Conservation (phyloP, 306 rosid species). For the Citrullus amarus region DNA sequence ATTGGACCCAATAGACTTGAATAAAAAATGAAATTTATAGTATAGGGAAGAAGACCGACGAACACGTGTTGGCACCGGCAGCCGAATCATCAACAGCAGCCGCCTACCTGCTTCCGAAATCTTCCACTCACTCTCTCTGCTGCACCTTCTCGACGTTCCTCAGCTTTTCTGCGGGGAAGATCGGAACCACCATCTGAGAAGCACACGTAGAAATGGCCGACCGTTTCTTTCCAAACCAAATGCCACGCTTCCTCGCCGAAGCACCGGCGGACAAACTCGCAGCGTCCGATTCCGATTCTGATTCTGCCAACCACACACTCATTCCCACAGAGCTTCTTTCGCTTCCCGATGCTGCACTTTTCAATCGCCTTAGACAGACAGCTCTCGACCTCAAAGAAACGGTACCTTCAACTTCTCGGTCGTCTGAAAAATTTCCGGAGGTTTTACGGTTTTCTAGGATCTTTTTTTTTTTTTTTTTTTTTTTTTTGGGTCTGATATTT, state of each 20-base stretch:
- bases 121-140: neutral
- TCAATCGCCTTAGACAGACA: conserved; percentile 19
- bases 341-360: conserved; percentile 36
- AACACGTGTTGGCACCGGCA: neutral
- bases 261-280: conserved; percentile 15
- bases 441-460: neutral
- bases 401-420: conserved; percentile 22
- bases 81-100: neutral
- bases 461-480: neutral
- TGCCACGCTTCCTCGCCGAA: conserved; percentile 48
- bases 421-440: neutral
- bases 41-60: no score
- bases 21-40: no score
- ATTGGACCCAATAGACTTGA: no score
- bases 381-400: conserved; percentile 50
- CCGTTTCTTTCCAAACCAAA: conserved; percentile 53
- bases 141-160: neutral
- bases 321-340: conserved; percentile 38
- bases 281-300: neutral
- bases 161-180: neutral
- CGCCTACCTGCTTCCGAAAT: neutral
- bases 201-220: conserved; percentile 35
- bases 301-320: conserved; percentile 18
- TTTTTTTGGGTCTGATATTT: conserved; percentile 5
- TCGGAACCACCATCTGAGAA: neutral